Evolutionary conservation across 2,329 filamentous ascomycete species (phyloP), one percentile per base, ranked within the genome.

Genomic region (Zymoseptoria passerinii): DNA sequence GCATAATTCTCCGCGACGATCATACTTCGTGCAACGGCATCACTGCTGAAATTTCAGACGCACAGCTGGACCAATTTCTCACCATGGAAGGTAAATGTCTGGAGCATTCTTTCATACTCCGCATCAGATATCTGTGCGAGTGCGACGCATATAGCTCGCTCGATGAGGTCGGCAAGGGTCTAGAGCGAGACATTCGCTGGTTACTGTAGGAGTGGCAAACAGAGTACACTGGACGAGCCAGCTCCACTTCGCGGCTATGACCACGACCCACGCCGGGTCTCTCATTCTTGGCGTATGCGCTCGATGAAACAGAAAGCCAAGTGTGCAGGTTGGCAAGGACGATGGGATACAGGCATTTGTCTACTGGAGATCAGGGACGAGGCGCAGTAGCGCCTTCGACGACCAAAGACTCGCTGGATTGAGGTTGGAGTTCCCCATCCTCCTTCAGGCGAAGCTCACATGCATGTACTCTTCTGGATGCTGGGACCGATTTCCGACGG

Each of bases 331-430:
- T 40, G 35, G 35, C 9, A 44, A 3, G 35, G 16, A 44, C 8
- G 28, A 29, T 29, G 28, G 28, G 10, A 10, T 23, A 10, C 35
- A n/a, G 35, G 35, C 10, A 44, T 44, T 5, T 4, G 35, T n/a
- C n/a, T 16, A 13, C 66, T 68, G 68, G 52, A 64, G 67, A 67
- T 68, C 67, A 70, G 68, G 65, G 69, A 70, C 66, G 65, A 61
- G 67, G 65, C 66, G 66, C 66, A 64, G 60, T 65, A 67, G 67
- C 65, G 67, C 59, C 57, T 58, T 59, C 55, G 59, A 27, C 58
- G 40, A 61, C 52, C 61, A 48, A 56, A 52, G 20, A 10, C 35
- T 44, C 35, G 9, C 13, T 44, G 35, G 10, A 44, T 44, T 44
- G 35, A 44, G 35, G 35, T 44, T 44, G 35, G 35, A 44, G 16